Evolutionary conservation across 768 basidiomycete genomes (phyloP), one percentile per base, ranked within the genome.

Genomic region (Leccinum truebloodii): DNA sequence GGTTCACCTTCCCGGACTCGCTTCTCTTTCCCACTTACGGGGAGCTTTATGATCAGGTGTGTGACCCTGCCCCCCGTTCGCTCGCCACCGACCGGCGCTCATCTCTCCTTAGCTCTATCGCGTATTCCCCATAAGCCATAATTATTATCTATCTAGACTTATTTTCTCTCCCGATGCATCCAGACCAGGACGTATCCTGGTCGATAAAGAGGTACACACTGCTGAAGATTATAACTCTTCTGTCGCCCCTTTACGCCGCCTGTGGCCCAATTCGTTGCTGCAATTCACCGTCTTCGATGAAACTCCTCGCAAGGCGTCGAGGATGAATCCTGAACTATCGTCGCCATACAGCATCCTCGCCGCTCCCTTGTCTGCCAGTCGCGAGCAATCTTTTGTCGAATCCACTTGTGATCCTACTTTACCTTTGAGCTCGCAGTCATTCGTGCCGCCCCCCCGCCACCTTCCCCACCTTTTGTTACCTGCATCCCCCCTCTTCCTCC

Each of bases 111-210:
- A 92, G 90, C 83, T 92, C 61, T 82, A 80, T 72, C 86, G 87
- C 63, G 78, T 90, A 60, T 91, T 92, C 69, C 83, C 85, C 65
- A 80, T 87, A 53, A 80, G 79, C 68, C 76, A 81, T 59, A 79
- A 74, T 58, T 88, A 83, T 75, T 84, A 81, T 77, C 75, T 91
- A 58, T 85, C 86, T 53, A 85, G 82, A 60, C 80, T 93, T 53
- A 74, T 90, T 20, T 90, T 92, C 73, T 86, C 86, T 48, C 86
- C 86, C 6, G 79, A 86, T 61, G 78, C 81, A n/a, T 76, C 76
- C 16, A 75, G 78, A 59, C 71, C 82, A 6, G 76, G 80, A 49
- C 84, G 86, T 39, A 83, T 91, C 51, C 75, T 91, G 34, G 79
- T 92, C 59, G 83, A 79, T 54, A 81, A 75, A 58, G 85, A 88